Percentiles rank a stretch among this genome's conserved stretches.
Evolutionary conservation across 2,329 filamentous ascomycete genomes (phyloP).

Genomic region (Magnaporthales sp.): DNA sequence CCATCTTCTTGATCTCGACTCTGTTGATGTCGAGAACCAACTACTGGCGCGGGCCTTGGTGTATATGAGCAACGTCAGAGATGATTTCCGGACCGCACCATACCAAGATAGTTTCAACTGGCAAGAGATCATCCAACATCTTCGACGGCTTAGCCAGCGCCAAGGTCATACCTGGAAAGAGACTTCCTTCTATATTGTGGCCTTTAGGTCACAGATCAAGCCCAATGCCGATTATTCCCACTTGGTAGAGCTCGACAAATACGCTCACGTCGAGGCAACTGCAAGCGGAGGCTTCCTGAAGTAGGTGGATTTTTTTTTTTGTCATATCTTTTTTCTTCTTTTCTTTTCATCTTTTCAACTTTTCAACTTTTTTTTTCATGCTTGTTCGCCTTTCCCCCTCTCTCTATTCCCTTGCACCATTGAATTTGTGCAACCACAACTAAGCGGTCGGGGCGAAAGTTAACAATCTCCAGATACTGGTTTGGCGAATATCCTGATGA

Average conservation of each 20-base stretch:
- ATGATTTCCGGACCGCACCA: slow-evolving; percentile 67
- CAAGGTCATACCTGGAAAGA: slow-evolving; percentile 48
- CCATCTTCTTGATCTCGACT: slow-evolving; percentile 66
- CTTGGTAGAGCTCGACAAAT: slow-evolving; percentile 66
- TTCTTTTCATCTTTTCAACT: background rate
- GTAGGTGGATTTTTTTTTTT: slow-evolving; percentile 27
- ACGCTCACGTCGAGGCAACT: slow-evolving; percentile 72
- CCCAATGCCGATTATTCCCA: slow-evolving; percentile 57
- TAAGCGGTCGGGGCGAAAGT: background rate
- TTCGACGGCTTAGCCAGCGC: slow-evolving; percentile 41
- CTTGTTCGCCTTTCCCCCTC: background rate
- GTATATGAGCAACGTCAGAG: slow-evolving; percentile 49
- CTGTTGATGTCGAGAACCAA: slow-evolving; percentile 54
- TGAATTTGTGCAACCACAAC: background rate
- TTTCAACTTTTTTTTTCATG: background rate
- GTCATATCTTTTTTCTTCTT: background rate
- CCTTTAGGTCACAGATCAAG: slow-evolving; percentile 69
- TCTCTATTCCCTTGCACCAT: background rate
- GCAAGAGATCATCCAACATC: slow-evolving; percentile 47
- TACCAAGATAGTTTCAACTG: slow-evolving; percentile 77
- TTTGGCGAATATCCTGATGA: slow-evolving; percentile 62
- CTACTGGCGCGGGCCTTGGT: slow-evolving; percentile 66
- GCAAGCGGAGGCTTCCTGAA: slow-evolving; percentile 76
- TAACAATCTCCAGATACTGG: slow-evolving; percentile 57
- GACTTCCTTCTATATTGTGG: slow-evolving; percentile 72